A percentile compares a stretch with the other conserved stretches of the same genome.
Conservation (phyloP, 192 early-diverging fungal genomes). For the Backusella circina region DNA sequence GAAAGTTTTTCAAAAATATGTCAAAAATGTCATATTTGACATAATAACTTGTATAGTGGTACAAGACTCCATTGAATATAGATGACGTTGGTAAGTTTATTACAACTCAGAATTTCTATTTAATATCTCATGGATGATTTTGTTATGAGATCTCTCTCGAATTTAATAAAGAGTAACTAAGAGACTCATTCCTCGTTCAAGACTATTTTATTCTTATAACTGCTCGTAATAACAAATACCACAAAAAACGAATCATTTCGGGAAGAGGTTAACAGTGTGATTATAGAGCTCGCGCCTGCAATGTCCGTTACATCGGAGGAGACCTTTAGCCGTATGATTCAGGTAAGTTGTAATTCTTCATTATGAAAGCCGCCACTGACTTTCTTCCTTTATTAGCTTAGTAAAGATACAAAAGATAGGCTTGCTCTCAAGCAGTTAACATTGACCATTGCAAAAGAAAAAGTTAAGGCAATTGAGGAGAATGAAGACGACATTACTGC, state of each 20-base stretch:
- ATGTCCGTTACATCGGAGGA: background rate
- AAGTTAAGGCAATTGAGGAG: background rate
- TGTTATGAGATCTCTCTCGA: too few relatives aligned
- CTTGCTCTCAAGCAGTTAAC: background rate
- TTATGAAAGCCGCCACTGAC: background rate
- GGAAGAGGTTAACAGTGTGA: background rate
- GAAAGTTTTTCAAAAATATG: constrained; percentile 2
- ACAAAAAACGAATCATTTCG: background rate
- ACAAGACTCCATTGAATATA: too few relatives aligned
- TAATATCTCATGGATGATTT: too few relatives aligned
- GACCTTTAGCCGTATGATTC: background rate
- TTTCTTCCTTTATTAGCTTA: constrained; percentile 2
- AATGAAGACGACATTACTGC: constrained; percentile 2
- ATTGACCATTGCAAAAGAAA: background rate
- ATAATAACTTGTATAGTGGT: too few relatives aligned
- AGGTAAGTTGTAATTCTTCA: constrained; percentile 1
- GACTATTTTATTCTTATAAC: too few relatives aligned
- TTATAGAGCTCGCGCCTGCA: background rate
- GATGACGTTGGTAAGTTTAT: too few relatives aligned
- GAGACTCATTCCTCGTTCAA: too few relatives aligned
- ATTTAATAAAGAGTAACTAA: too few relatives aligned
- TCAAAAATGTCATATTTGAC: too few relatives aligned
- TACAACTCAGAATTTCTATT: too few relatives aligned
- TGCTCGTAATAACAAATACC: too few relatives aligned
- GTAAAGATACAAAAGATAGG: background rate